phyloP scores from a whole-genome alignment of 352 stramenopile species.

The Globisporangium uncinulatum region DNA sequence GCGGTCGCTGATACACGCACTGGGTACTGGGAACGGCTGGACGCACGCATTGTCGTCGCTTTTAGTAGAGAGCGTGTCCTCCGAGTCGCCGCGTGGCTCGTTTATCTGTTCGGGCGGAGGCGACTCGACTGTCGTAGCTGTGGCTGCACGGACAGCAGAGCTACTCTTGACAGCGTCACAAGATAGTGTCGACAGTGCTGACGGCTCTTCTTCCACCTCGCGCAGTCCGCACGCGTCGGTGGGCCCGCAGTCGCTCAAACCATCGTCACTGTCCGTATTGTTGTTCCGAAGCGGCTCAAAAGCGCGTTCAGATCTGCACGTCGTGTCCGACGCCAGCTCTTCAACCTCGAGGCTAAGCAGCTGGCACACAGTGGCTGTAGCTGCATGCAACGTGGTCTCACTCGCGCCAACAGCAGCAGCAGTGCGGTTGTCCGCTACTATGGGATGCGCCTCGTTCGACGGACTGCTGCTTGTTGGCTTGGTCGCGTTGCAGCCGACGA shows the following conservation, averaged over 20 bases:
- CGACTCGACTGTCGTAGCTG: neutral
- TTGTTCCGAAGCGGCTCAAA: neutral
- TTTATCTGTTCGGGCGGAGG: neutral
- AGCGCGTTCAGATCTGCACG: neutral
- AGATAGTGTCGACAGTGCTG: neutral
- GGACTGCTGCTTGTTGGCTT: neutral
- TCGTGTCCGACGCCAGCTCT: neutral
- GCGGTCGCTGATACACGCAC: no score
- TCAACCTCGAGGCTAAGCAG: no score
- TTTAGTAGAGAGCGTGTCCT: no score
- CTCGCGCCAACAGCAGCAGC: no score
- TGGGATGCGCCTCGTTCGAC: no score
- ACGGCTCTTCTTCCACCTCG: slow-evolving; percentile 5
- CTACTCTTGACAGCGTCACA: neutral
- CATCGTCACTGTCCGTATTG: slow-evolving; percentile 1
- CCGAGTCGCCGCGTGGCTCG: no score
- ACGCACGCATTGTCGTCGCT: no score
- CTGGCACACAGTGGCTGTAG: no score
- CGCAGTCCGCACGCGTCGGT: neutral
- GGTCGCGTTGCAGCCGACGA: neutral
- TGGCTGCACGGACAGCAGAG: neutral
- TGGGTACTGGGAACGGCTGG: no score
- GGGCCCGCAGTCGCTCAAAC: neutral
- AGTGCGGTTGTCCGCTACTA: neutral
- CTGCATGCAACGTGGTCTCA: no score